These are phyloP conservation scores for Apiospora rasikravindrae DNA, from an alignment of 2,329 filamentous ascomycete genomes.

Conservation along the genomic window DNA sequence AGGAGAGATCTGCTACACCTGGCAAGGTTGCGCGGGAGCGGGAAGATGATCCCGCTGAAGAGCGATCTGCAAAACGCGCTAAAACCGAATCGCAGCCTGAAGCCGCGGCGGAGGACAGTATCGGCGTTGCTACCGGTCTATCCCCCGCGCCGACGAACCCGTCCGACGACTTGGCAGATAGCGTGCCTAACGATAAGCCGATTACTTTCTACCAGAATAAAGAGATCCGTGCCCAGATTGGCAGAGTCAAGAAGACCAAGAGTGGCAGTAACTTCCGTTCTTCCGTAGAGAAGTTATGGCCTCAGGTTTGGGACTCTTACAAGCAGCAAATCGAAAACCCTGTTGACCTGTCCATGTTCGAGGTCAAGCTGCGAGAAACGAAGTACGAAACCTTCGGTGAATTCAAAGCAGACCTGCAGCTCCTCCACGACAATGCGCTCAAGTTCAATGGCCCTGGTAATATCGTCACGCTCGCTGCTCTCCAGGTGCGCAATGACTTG, in stretches of 20 bases:
- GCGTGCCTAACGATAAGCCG: conserved; percentile 48
- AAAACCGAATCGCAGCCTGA: conserved; percentile 66
- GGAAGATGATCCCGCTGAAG: conserved; percentile 71
- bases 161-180: conserved; percentile 34
- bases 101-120: conserved; percentile 30
- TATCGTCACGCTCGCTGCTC: conserved; percentile 66
- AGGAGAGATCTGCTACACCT: conserved; percentile 33
- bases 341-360: conserved; percentile 85
- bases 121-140: conserved; percentile 31
- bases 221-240: conserved; percentile 63
- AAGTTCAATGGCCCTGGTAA: conserved; percentile 84
- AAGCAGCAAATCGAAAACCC: conserved; percentile 72
- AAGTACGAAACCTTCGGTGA: conserved; percentile 73
- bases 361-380: conserved; percentile 75
- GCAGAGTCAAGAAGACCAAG: conserved; percentile 85
- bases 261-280: conserved; percentile 76
- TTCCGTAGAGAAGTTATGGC: conserved; percentile 77
- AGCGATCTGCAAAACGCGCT: conserved; percentile 80
- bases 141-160: conserved; percentile 25
- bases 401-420: conserved; percentile 74
- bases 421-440: conserved; percentile 80
- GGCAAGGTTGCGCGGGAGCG: conserved; percentile 74
- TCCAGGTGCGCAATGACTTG: conserved; percentile 61
- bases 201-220: conserved; percentile 48
- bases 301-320: conserved; percentile 77